phyloP scores from a whole-genome alignment of 163 green algal genomes.

The Chloromonas sp. region DNA sequence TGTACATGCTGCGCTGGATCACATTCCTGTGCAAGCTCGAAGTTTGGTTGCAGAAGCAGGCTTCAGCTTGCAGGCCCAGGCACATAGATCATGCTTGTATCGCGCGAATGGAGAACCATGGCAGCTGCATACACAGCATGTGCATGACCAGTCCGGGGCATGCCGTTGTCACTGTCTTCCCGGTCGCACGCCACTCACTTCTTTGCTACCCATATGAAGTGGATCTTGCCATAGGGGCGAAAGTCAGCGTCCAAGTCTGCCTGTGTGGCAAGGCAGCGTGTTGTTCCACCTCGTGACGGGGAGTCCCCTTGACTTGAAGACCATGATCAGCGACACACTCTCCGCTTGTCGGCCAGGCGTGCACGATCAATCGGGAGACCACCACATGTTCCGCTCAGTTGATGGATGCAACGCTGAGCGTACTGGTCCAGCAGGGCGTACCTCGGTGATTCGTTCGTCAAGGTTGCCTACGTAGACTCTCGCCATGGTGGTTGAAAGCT shows the following conservation, averaged over 20 bases:
- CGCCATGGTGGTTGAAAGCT: conserved; percentile 19
- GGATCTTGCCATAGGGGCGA: conserved; percentile 4
- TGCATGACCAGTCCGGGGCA: neutral
- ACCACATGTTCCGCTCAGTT: neutral
- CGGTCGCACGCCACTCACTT: neutral
- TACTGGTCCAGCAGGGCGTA: too few species aligned
- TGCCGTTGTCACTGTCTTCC: neutral
- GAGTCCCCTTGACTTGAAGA: neutral
- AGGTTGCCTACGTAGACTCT: conserved; percentile 5
- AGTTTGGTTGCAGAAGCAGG: too few species aligned
- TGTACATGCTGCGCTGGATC: too few species aligned
- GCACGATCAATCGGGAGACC: neutral
- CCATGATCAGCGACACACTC: neutral
- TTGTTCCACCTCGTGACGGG: too few species aligned
- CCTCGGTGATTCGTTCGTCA: conserved; percentile 3
- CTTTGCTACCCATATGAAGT: conserved; percentile 11
- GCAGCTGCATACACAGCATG: too few species aligned
- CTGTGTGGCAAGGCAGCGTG: neutral
- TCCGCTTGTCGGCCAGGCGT: neutral
- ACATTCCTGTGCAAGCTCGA: too few species aligned
- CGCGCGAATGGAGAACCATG: too few species aligned
- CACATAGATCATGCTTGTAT: too few species aligned
- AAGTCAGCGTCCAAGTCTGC: conserved; percentile 1
- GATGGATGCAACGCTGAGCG: too few species aligned
- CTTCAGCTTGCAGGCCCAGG: too few species aligned